Evolutionary conservation across 495 filamentous ascomycete species (phyloP), one percentile per base, ranked within the genome.

Genomic region (Talaromyces stipitatus): DNA sequence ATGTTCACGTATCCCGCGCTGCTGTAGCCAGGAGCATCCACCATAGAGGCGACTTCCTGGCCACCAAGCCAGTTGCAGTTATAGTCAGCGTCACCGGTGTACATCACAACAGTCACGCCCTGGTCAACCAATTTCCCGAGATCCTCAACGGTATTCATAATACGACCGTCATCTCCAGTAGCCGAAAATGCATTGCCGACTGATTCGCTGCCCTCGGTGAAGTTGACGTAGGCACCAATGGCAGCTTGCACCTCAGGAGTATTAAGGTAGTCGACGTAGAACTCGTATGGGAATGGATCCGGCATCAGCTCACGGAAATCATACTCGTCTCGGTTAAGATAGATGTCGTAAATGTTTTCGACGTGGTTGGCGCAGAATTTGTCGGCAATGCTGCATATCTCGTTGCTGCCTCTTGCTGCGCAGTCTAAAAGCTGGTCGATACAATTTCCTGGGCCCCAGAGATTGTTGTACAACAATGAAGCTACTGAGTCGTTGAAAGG

Each of bases 371-470:
- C 73, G 64, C 84, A 86, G 68, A 82, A 85, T 50, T 59, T 67
- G 59, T 84, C 78, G 0, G 79, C 76, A 2, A 61, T 60, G 6
- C 60, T 65, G 70, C 83, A 85, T 50, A 80, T 68, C 20, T 72
- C 73, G 56, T 81, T 69, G 30, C 63, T 55, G 4, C 74, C 75
- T 2, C 66, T 66, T 0, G 66, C 68, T 36, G 74, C 71, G 60
- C 81, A 84, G 50, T 79, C 61, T 9, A 69, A 65, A 16, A 84
- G 72, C 58, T 70, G 69, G 53, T 83, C 82, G 24, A 82, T 60
- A 64, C 85, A 88, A 64, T 85, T 86, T 22, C 80, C 84, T 3
- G 67, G 60, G 12, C 83, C 84, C 61, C 84, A 87, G 27, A 85
- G 59, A 50, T 79, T 79, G 66, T 85, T 83, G 66, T 81, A 85